A percentile compares a stretch with the other conserved stretches of the same genome.
phyloP scores from a whole-genome alignment of 345 rosid genomes.

The Eucalyptus shirleyi region DNA sequence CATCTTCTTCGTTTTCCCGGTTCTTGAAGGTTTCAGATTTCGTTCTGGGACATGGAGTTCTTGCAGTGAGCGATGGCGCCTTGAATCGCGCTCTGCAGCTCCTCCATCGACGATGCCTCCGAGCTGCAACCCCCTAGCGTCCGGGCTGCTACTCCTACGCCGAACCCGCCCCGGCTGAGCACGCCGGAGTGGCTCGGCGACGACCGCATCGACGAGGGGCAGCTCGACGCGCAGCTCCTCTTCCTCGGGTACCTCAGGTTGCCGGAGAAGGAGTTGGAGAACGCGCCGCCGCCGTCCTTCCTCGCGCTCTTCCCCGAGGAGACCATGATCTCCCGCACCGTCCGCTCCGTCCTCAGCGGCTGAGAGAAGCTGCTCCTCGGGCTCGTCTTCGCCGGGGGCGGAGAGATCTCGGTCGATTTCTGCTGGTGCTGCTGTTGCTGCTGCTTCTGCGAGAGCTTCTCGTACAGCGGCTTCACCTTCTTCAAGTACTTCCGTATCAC shows the following conservation, averaged over 20 bases:
- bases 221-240: slow-evolving; percentile 16
- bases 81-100: slow-evolving; percentile 85
- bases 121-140: not conserved
- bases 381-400: slow-evolving; percentile 4
- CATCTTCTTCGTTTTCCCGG: not conserved
- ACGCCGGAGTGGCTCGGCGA: slow-evolving; percentile 93
- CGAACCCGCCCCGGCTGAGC: slow-evolving; percentile 24
- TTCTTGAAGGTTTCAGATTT: not conserved
- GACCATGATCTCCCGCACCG: not conserved
- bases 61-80: slow-evolving; percentile 46
- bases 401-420: not conserved
- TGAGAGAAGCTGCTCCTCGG: not conserved
- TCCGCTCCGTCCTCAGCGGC: slow-evolving; percentile 8
- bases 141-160: not conserved
- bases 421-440: slow-evolving; percentile 28
- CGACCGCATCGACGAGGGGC: slow-evolving; percentile 69
- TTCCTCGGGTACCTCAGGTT: slow-evolving; percentile 65
- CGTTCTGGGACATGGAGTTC: slow-evolving; percentile 1
- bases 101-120: slow-evolving; percentile 70
- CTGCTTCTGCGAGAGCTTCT: slow-evolving; percentile 67
- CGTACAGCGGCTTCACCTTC: slow-evolving; percentile 91
- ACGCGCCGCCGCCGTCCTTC: slow-evolving; percentile 12
- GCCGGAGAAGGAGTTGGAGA: slow-evolving; percentile 77
- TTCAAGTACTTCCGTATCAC: slow-evolving; percentile 78
- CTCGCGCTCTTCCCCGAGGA: not conserved